Conservation (phyloP, 2,329 filamentous ascomycete genomes). For the Penicillium sp. region DNA sequence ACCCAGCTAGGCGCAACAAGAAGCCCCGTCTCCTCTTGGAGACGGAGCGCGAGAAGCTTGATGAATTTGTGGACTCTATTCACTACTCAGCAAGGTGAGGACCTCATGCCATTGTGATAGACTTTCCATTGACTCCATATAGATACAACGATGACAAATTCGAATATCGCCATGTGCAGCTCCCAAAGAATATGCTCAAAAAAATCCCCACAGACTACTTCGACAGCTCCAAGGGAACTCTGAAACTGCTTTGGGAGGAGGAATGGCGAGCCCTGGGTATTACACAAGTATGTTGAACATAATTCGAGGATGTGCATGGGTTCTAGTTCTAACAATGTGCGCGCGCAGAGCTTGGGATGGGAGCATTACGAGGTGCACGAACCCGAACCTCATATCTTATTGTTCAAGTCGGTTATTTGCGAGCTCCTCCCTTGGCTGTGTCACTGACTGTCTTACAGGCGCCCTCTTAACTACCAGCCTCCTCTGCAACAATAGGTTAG, state of each 20-base stretch:
- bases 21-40: constrained; percentile 78
- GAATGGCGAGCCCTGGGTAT: constrained; percentile 97
- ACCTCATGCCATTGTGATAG: neutral
- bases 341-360: constrained; percentile 84
- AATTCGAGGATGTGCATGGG: neutral
- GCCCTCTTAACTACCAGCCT: constrained; percentile 80
- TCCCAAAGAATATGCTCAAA: constrained; percentile 98
- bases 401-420: constrained; percentile 81
- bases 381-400: constrained; percentile 94
- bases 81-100: constrained; percentile 89
- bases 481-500: constrained; percentile 48
- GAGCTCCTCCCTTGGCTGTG: constrained; percentile 23
- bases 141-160: constrained; percentile 92
- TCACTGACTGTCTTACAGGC: constrained; percentile 51
- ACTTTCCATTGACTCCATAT: constrained; percentile 23
- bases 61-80: constrained; percentile 90
- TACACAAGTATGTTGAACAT: constrained; percentile 69
- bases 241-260: constrained; percentile 97
- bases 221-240: constrained; percentile 80
- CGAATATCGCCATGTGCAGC: constrained; percentile 96
- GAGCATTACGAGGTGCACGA: constrained; percentile 99
- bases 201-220: constrained; percentile 94
- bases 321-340: constrained; percentile 3
- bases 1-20: constrained; percentile 82
- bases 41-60: constrained; percentile 75